Percentiles rank a stretch among this genome's conserved stretches.
Conservation (phyloP, 441 rosid species). For the Erodium chrysanthum region DNA sequence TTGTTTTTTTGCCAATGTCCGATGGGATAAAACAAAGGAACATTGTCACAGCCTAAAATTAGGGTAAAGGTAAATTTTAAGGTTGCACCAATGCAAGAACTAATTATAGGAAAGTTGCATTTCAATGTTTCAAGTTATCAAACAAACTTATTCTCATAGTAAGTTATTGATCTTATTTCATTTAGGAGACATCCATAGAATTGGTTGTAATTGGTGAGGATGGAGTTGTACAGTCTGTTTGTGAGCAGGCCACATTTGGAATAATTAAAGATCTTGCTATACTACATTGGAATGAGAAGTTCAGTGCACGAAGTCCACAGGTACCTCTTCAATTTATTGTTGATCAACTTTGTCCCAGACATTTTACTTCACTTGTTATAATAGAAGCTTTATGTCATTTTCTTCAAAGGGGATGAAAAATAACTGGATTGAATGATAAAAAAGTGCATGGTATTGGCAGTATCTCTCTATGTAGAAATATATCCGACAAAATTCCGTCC, state of each 20-base stretch:
- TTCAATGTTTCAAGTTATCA: not conserved
- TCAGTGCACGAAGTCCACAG: slow-evolving; percentile 38
- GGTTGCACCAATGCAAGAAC: not conserved
- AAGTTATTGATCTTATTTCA: slow-evolving; percentile 19
- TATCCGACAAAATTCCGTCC: slow-evolving; percentile 11
- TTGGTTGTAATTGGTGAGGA: slow-evolving; percentile 65
- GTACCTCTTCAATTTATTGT: slow-evolving; percentile 22
- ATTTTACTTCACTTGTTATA: slow-evolving; percentile 7
- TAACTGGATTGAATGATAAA: slow-evolving; percentile 9
- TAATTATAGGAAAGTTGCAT: not conserved
- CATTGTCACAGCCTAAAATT: not conserved
- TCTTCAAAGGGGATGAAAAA: not conserved
- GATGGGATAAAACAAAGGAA: not conserved
- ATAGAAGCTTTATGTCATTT: not conserved
- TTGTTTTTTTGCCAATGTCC: not conserved
- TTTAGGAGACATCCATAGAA: slow-evolving; percentile 92
- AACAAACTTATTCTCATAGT: slow-evolving; percentile 1
- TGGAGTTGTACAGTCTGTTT: slow-evolving; percentile 62
- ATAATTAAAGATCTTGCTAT: slow-evolving; percentile 72
- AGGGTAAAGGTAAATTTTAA: not conserved
- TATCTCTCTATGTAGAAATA: slow-evolving; percentile 6
- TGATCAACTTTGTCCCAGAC: slow-evolving; percentile 9
- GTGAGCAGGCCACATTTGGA: slow-evolving; percentile 87
- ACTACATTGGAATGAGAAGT: slow-evolving; percentile 54
- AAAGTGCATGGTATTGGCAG: slow-evolving; percentile 9